phyloP scores from a whole-genome alignment of 139 green algal species.

The Chlamydomonas urium region DNA sequence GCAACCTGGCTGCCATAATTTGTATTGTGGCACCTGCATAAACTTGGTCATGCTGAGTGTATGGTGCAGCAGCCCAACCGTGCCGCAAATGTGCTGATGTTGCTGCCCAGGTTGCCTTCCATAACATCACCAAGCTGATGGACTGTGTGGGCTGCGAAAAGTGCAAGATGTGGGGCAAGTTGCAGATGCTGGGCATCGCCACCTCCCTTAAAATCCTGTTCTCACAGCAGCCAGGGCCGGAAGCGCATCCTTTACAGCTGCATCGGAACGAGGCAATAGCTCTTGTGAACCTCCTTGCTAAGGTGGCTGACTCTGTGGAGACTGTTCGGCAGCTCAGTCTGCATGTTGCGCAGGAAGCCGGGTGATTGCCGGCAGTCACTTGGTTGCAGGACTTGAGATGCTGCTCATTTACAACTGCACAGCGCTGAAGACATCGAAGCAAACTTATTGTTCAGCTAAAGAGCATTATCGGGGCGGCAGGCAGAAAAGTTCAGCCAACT shows the following conservation, averaged over 20 bases:
- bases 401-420: too few species aligned
- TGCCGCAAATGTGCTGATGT: neutral
- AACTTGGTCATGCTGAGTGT: neutral
- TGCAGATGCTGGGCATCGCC: conserved; percentile 68
- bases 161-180: conserved; percentile 98
- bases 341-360: too few species aligned
- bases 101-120: conserved; percentile 59
- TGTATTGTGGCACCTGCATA: neutral
- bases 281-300: conserved; percentile 83
- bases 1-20: neutral
- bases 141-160: conserved; percentile 99
- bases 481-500: too few species aligned
- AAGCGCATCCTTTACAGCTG: conserved; percentile 40
- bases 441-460: too few species aligned
- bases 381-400: too few species aligned
- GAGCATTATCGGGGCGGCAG: too few species aligned
- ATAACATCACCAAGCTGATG: conserved; percentile 94
- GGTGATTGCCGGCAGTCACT: too few species aligned
- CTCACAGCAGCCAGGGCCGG: conserved; percentile 18
- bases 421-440: too few species aligned
- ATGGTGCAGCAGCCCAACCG: neutral
- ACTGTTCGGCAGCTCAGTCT: too few species aligned
- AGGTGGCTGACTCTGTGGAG: neutral
- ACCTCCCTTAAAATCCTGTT: conserved; percentile 95
- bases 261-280: conserved; percentile 93